Conservation (phyloP, 306 rosid species). For the Pyrus bretschneideri region DNA sequence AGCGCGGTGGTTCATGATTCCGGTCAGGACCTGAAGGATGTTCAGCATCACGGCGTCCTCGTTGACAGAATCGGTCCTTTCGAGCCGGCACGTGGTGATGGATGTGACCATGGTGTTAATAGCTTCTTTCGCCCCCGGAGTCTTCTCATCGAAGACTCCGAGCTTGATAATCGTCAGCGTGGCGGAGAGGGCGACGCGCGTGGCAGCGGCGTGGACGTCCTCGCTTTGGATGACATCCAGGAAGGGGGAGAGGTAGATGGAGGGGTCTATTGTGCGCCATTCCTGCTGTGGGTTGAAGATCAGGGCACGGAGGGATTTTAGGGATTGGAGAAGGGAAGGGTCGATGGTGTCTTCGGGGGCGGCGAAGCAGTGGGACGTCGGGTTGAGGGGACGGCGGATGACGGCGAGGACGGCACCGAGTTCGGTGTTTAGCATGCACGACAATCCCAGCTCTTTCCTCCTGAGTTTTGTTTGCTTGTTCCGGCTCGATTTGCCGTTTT, state of each 20-base stretch:
- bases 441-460: conserved; percentile 54
- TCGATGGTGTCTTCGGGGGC: conserved; percentile 38
- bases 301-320: conserved; percentile 68
- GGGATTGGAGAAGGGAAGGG: conserved; percentile 40
- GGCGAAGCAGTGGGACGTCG: conserved; percentile 19
- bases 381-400: conserved; percentile 52
- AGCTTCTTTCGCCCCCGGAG: conserved; percentile 57
- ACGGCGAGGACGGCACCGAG: conserved; percentile 77
- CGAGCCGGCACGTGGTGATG: conserved; percentile 61
- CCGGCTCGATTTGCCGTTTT: not conserved
- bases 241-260: conserved; percentile 62
- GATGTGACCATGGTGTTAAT: conserved; percentile 41
- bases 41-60: conserved; percentile 90
- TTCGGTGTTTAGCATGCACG: conserved; percentile 90
- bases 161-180: conserved; percentile 62
- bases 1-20: conserved; percentile 54
- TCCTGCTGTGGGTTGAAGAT: conserved; percentile 71
- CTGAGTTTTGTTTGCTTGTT: conserved; percentile 2
- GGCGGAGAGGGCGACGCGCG: conserved; percentile 68
- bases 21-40: conserved; percentile 56
- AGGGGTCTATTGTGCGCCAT: conserved; percentile 74
- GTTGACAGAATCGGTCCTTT: conserved; percentile 51
- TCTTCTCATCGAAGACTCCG: conserved; percentile 53
- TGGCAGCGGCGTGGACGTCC: conserved; percentile 64
- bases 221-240: conserved; percentile 72